Evolutionary conservation across 163 green algal genomes (phyloP).

Genomic region (Scenedesmus sp.): DNA sequence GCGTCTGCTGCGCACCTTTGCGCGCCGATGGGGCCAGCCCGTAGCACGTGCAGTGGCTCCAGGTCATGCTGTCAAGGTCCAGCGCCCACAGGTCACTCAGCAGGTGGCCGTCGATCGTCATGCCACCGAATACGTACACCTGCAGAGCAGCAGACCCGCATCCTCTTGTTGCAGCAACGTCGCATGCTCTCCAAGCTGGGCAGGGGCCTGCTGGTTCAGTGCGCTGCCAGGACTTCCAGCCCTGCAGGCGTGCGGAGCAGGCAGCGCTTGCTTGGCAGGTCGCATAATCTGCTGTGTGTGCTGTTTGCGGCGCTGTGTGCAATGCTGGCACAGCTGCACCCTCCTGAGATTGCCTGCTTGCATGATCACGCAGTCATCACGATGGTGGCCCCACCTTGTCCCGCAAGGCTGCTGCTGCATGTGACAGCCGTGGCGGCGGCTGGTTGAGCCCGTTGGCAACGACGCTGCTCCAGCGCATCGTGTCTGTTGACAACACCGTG

Average conservation of each 20-base stretch:
- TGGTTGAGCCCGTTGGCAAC: background rate
- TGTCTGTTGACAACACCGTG: constrained; percentile 72
- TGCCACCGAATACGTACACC: constrained; percentile 84
- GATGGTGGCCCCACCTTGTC: constrained; percentile 36
- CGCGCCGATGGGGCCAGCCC: constrained; percentile 66
- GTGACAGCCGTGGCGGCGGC: constrained; percentile 35
- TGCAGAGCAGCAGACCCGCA: background rate
- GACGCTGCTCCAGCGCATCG: constrained; percentile 68
- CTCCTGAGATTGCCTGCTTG: background rate
- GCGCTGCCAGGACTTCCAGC: no score
- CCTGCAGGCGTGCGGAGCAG: no score
- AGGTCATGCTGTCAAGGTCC: constrained; percentile 73
- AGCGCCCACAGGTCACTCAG: constrained; percentile 83
- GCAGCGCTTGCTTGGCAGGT: background rate
- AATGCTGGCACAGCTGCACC: background rate
- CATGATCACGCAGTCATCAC: background rate
- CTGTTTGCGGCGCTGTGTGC: background rate
- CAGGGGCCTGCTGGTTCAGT: background rate
- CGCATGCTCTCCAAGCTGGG: background rate
- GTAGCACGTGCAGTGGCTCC: constrained; percentile 69
- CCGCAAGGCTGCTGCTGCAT: constrained; percentile 40
- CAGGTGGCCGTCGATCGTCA: constrained; percentile 65
- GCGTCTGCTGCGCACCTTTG: constrained; percentile 32
- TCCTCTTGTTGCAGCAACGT: background rate
- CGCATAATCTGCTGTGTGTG: background rate